A percentile compares a stretch with the other conserved stretches of the same genome.
Evolutionary conservation across 768 basidiomycete genomes (phyloP).

Genomic region (Brasilioporus rufonigricans): DNA sequence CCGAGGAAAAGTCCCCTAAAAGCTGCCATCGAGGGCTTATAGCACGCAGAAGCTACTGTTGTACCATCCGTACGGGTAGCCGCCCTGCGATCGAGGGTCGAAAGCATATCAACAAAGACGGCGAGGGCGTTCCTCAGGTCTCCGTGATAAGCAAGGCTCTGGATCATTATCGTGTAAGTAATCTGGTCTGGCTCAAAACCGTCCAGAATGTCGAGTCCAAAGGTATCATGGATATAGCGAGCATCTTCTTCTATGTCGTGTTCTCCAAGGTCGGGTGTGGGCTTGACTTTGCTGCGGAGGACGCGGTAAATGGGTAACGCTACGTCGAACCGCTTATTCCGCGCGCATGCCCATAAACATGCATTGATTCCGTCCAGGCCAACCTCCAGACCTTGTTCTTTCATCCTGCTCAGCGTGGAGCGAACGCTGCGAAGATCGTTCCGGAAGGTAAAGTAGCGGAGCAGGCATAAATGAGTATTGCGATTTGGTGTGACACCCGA

Average conservation of each 20-base stretch:
- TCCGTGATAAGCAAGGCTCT: constrained; percentile 69
- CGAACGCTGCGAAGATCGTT: constrained; percentile 54
- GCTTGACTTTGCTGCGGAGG: constrained; percentile 51
- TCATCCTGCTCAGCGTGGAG: constrained; percentile 51
- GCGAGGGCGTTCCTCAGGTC: constrained; percentile 53
- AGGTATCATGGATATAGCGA: constrained; percentile 38
- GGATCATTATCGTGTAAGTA: constrained; percentile 70
- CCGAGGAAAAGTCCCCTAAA: constrained; percentile 78
- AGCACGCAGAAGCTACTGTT: constrained; percentile 29
- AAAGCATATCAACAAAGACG: constrained; percentile 68
- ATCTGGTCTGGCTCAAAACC: constrained; percentile 55
- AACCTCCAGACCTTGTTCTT: constrained; percentile 47
- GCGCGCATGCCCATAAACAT: constrained; percentile 67
- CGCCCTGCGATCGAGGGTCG: constrained; percentile 39
- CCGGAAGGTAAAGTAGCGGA: constrained; percentile 52
- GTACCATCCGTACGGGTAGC: constrained; percentile 31
- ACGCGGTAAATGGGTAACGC: constrained; percentile 60
- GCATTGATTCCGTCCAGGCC: constrained; percentile 68
- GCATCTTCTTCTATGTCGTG: constrained; percentile 37
- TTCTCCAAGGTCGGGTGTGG: constrained; percentile 34
- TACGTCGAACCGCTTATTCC: constrained; percentile 50
- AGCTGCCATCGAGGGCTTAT: constrained; percentile 46
- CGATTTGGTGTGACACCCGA: constrained; percentile 58
- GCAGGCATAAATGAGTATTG: constrained; percentile 57
- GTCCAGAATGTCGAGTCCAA: constrained; percentile 44